Evolutionary conservation across 768 basidiomycete species (phyloP).

Genomic region (Pleurotus giganteus): DNA sequence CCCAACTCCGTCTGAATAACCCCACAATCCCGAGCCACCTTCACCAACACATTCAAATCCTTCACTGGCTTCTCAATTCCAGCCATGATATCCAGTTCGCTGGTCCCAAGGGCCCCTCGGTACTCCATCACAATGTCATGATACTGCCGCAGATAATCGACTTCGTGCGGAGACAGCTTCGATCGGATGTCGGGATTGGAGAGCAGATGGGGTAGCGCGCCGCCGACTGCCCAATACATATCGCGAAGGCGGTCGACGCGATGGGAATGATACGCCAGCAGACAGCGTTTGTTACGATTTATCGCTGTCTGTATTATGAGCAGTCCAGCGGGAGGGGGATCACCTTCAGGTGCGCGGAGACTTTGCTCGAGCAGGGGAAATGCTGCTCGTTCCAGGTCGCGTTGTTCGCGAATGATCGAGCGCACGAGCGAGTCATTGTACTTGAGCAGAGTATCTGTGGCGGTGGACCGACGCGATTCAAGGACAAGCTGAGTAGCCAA

Average conservation of each 20-base stretch:
- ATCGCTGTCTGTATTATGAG: constrained; percentile 89
- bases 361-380: constrained; percentile 30
- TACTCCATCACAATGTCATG: constrained; percentile 80
- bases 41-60: constrained; percentile 85
- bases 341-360: constrained; percentile 29
- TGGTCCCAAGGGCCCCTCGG: constrained; percentile 71
- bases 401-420: constrained; percentile 85
- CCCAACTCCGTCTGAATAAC: constrained; percentile 91
- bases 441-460: constrained; percentile 81
- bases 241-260: constrained; percentile 80
- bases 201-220: constrained; percentile 82
- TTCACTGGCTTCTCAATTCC: constrained; percentile 82
- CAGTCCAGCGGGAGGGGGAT: constrained; percentile 56
- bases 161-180: constrained; percentile 76
- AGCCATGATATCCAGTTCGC: constrained; percentile 85
- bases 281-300: constrained; percentile 91
- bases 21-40: constrained; percentile 87
- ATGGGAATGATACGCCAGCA: constrained; percentile 90
- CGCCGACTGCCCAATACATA: constrained; percentile 88
- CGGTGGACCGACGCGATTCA: constrained; percentile 83
- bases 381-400: constrained; percentile 71
- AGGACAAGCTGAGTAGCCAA: constrained; percentile 84
- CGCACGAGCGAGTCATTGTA: constrained; percentile 91
- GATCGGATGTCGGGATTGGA: constrained; percentile 61
- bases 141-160: constrained; percentile 84